phyloP scores from a whole-genome alignment of 148 eudicot species.

The Vaccinium darrowii region DNA sequence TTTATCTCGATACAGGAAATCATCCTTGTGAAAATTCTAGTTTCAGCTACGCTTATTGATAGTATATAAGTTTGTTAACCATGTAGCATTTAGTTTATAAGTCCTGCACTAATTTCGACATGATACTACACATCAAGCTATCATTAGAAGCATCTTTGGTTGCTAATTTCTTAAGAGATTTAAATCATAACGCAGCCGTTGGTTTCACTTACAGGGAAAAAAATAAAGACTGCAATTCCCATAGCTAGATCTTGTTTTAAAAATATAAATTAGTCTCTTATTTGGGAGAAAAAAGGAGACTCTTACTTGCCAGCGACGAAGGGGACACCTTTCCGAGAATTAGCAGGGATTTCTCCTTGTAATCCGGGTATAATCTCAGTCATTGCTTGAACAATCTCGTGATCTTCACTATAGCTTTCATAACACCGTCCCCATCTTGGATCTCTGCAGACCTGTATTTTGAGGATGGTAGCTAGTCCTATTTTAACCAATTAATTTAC shows the following conservation, averaged over 20 bases:
- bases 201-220: background rate
- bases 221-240: background rate
- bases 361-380: conserved; percentile 70
- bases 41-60: background rate
- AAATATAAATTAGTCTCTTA: background rate
- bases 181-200: background rate
- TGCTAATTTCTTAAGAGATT: too few relatives aligned
- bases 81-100: background rate
- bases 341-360: conserved; percentile 69
- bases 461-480: background rate
- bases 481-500: background rate
- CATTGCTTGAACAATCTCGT: conserved; percentile 65
- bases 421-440: conserved; percentile 93
- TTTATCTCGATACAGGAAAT: conserved; percentile 1
- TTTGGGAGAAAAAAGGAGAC: background rate
- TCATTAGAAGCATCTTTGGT: background rate
- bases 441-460: conserved; percentile 73
- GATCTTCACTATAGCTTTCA: conserved; percentile 89
- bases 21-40: background rate
- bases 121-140: background rate
- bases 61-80: background rate
- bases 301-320: conserved; percentile 68
- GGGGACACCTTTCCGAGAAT: conserved; percentile 59
- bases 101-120: background rate
- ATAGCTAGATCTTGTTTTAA: background rate